These are phyloP conservation scores for Cryphonectria carpinicola DNA, from an alignment of 2,329 filamentous ascomycete species.

Conservation along the genomic window DNA sequence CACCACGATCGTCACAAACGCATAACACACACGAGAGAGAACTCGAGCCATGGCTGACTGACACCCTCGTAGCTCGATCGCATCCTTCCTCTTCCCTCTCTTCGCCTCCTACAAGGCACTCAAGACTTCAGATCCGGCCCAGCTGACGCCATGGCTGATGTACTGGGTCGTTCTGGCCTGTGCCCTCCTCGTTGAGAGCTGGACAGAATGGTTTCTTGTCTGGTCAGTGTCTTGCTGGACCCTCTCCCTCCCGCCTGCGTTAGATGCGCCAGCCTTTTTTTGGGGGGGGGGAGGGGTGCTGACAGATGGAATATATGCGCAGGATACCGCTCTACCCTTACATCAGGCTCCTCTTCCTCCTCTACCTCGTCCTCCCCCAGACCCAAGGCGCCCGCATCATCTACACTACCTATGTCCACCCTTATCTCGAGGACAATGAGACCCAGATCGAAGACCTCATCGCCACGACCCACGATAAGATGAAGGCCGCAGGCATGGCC, in stretches of 20 bases:
- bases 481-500: conserved; percentile 74
- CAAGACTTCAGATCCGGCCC: conserved; percentile 85
- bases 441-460: conserved; percentile 89
- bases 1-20: conserved; percentile 14
- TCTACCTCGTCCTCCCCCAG: conserved; percentile 96
- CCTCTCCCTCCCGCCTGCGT: not conserved
- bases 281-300: no score
- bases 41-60: conserved; percentile 15
- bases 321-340: conserved; percentile 94
- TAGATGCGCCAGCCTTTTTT: not conserved
- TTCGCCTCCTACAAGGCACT: conserved; percentile 99
- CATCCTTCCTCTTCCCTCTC: conserved; percentile 90
- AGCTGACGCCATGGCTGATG: conserved; percentile 97
- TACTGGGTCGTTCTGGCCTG: conserved; percentile 95
- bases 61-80: conserved; percentile 66
- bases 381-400: conserved; percentile 89
- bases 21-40: conserved; percentile 12
- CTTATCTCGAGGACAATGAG: conserved; percentile 87
- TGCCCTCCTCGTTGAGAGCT: conserved; percentile 81
- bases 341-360: conserved; percentile 82
- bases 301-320: not conserved
- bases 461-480: conserved; percentile 75
- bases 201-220: conserved; percentile 81
- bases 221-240: conserved; percentile 58
- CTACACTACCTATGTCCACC: conserved; percentile 84